Conservation (phyloP, 129 eudicot genomes). For the Cynara cardunculus region DNA sequence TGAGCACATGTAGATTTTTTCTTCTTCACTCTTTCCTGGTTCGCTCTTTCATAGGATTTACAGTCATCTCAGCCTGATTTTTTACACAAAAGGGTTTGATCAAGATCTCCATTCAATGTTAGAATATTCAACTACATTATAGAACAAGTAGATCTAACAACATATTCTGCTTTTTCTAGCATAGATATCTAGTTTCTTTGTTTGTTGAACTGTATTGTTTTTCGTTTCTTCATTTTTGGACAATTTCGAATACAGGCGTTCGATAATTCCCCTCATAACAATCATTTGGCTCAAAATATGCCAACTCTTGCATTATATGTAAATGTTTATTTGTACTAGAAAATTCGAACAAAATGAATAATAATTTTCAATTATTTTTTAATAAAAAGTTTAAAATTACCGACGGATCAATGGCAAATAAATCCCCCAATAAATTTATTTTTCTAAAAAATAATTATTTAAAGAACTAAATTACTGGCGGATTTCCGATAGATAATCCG, state of each 20-base stretch:
- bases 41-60: slow-evolving; percentile 25
- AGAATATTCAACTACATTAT: slow-evolving; percentile 65
- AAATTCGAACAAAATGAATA: too few relatives aligned
- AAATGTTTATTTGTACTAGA: too few relatives aligned
- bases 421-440: too few relatives aligned
- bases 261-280: slow-evolving; percentile 29
- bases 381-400: too few relatives aligned
- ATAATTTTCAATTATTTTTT: too few relatives aligned
- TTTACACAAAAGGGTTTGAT: slow-evolving; percentile 60
- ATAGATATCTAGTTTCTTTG: not conserved
- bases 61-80: slow-evolving; percentile 43
- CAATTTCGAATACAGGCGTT: slow-evolving; percentile 42
- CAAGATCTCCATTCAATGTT: slow-evolving; percentile 56
- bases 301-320: slow-evolving; percentile 73
- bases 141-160: slow-evolving; percentile 45
- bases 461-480: too few relatives aligned
- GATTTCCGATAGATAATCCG: too few relatives aligned
- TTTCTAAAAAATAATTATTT: too few relatives aligned
- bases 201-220: slow-evolving; percentile 37
- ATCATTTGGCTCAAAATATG: slow-evolving; percentile 43
- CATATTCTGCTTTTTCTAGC: not conserved
- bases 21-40: not conserved
- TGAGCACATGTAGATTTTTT: slow-evolving; percentile 31
- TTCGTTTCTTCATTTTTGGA: slow-evolving; percentile 49
- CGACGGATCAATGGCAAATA: too few relatives aligned